Evolutionary conservation across 2,329 filamentous ascomycete genomes (phyloP).

Genomic region (Diaporthe sp.): DNA sequence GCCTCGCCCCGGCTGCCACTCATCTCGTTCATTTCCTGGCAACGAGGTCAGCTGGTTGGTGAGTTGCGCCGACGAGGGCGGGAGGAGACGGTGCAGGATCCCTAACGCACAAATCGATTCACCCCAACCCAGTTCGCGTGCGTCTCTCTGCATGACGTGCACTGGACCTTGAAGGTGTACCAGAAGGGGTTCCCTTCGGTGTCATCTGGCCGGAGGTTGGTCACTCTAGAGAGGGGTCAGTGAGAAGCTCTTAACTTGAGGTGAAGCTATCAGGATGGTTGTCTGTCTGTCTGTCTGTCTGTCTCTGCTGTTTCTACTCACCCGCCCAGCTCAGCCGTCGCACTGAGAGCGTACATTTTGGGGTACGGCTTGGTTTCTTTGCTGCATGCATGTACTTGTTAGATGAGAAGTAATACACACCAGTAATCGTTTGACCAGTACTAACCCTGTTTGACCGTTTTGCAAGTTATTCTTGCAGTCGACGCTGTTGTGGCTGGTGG

Average conservation of each 20-base stretch:
- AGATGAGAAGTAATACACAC: not conserved
- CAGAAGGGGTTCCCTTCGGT: slow-evolving; percentile 87
- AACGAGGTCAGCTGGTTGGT: slow-evolving; percentile 21
- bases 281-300: not conserved
- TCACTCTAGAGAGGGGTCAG: slow-evolving; percentile 74
- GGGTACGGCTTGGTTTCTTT: not conserved
- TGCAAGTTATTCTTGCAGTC: not conserved
- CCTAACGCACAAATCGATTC: slow-evolving; percentile 82
- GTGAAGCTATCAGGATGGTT: not conserved
- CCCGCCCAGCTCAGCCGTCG: slow-evolving; percentile 80
- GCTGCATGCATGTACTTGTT: not conserved
- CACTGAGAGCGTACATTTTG: slow-evolving; percentile 74
- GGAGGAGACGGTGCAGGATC: not conserved
- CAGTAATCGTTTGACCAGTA: too few relatives aligned
- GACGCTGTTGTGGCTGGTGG: slow-evolving; percentile 2
- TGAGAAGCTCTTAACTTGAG: not conserved
- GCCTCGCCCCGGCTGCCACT: slow-evolving; percentile 95
- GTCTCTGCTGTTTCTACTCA: slow-evolving; percentile 55
- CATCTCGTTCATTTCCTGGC: slow-evolving; percentile 88
- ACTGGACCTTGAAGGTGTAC: slow-evolving; percentile 98
- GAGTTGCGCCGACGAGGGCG: not conserved
- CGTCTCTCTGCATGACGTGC: slow-evolving; percentile 94
- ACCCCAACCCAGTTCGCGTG: slow-evolving; percentile 90
- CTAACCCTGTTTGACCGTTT: not conserved
- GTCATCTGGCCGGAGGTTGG: slow-evolving; percentile 88